Evolutionary conservation across 176 grass and related monocot species (phyloP), one percentile per base, ranked within the genome.

Genomic region (Rhynchospora tenuis): DNA sequence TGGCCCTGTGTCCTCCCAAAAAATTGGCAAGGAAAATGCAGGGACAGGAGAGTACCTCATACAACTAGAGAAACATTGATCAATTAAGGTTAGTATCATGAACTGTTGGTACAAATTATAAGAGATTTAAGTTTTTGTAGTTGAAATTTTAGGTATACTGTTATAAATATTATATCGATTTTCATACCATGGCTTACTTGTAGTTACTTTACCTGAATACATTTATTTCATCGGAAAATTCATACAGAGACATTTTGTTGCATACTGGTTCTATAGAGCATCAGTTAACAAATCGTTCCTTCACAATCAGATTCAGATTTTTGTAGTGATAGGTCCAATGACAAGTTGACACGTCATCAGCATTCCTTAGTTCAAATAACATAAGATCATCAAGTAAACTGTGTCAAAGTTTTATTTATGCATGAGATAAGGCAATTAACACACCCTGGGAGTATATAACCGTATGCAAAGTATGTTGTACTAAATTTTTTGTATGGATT

Each of bases 1-100:
- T 65, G 90, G 89, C 74, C 67, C 57, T 79, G 86, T 73, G 29
- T 26, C 60, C 64, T n/a, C 59, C 11, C 87, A 90, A 12, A 15
- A 84, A 73, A n/a, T 0, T 51, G 47, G 66, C 62, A 99, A 61
- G 80, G 91, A 91, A 63, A 79, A 99, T 89, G 86, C 85, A 84
- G 97, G 97, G 79, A 99, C 97, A 14, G 91, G 88, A 78, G 91
- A 96, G 81, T 99, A 86, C 60, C 91, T 99, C 43, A 86, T 93
- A 11, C 67, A 92, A 61, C 88, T 99, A 1, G 97, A 99, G 84
- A 89, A 90, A 8, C 84, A 58, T 47, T 90, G 97, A 74, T 99
- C 97, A 26, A 99, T 95, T 55, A 99, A 99, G 96, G 96, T 93
- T 14, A 64, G 42, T 11, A 22, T 17, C 17, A 11, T 11, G 43